phyloP scores from a whole-genome alignment of 345 rosid species.

The Lepidium didymum region DNA sequence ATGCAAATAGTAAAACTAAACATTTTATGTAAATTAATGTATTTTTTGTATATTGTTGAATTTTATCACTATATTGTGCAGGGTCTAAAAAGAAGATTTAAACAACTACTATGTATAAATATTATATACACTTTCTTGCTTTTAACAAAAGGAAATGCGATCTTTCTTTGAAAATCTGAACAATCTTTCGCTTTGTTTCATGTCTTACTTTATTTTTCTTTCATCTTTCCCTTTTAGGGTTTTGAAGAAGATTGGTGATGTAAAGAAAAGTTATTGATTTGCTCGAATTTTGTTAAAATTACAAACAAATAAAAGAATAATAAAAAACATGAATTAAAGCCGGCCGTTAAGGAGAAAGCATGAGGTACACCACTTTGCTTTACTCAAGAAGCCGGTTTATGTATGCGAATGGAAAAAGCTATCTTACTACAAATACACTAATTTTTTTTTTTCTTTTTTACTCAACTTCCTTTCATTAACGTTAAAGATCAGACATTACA shows the following conservation, averaged over 20 bases:
- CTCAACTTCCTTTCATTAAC: too few species aligned
- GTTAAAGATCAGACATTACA: neutral
- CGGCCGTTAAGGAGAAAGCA: constrained; percentile 34
- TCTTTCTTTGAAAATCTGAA: constrained; percentile 33
- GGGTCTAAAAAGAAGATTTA: constrained; percentile 15
- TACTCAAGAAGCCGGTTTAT: constrained; percentile 29
- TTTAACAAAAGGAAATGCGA: constrained; percentile 28
- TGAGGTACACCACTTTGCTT: constrained; percentile 26
- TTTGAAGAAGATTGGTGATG: constrained; percentile 28
- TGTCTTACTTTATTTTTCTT: constrained; percentile 23
- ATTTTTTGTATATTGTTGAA: neutral
- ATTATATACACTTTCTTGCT: constrained; percentile 29
- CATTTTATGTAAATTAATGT: neutral
- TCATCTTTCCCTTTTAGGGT: constrained; percentile 26
- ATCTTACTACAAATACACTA: constrained; percentile 22
- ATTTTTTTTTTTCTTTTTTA: too few species aligned
- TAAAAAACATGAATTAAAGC: constrained; percentile 9
- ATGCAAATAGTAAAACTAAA: neutral
- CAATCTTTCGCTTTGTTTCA: constrained; percentile 33
- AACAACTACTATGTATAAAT: constrained; percentile 10
- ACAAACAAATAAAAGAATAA: neutral
- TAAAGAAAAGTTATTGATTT: constrained; percentile 7
- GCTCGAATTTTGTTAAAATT: constrained; percentile 14
- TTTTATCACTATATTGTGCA: neutral
- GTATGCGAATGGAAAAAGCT: constrained; percentile 11